Percentiles rank a stretch among this genome's conserved stretches.
Evolutionary conservation across 1,139 yeast species (phyloP).

Genomic region (Geotrichum histeridarum): DNA sequence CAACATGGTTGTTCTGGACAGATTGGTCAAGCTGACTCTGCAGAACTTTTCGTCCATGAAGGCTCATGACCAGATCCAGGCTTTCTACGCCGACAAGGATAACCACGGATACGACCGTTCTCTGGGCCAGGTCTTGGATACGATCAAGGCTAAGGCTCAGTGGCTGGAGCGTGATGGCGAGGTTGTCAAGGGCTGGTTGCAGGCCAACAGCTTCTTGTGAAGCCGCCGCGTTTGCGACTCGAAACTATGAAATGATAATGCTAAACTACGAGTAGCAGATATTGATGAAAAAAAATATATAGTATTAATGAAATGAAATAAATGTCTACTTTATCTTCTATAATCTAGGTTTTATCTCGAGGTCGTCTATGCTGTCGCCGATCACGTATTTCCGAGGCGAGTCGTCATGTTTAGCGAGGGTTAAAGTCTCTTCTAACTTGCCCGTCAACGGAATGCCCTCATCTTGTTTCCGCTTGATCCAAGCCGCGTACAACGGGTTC

Average conservation of each 20-base stretch:
- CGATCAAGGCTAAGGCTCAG: slow-evolving; percentile 29
- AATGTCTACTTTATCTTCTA: background rate
- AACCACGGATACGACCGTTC: slow-evolving; percentile 41
- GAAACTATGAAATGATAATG: too few species aligned
- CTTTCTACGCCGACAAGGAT: slow-evolving; percentile 53
- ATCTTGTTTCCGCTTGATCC: slow-evolving; percentile 44
- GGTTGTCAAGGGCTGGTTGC: slow-evolving; percentile 35
- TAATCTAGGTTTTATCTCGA: background rate
- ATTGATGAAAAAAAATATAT: background rate
- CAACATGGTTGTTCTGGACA: slow-evolving; percentile 59
- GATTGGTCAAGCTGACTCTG: slow-evolving; percentile 54
- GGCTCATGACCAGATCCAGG: slow-evolving; percentile 44
- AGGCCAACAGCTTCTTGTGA: slow-evolving; percentile 20
- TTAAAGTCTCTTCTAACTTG: background rate
- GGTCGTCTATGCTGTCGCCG: background rate
- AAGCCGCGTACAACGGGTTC: slow-evolving; percentile 48
- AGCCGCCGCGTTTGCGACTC: too few species aligned
- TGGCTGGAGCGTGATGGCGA: slow-evolving; percentile 35
- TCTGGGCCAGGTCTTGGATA: slow-evolving; percentile 34
- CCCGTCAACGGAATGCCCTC: slow-evolving; percentile 32
- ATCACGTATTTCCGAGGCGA: background rate
- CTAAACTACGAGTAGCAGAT: background rate
- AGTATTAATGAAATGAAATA: background rate
- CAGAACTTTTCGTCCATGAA: slow-evolving; percentile 45
- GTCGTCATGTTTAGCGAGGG: background rate